Conservation (phyloP, 108 stramenopile species). For the Halocafeteria seosinensis region DNA sequence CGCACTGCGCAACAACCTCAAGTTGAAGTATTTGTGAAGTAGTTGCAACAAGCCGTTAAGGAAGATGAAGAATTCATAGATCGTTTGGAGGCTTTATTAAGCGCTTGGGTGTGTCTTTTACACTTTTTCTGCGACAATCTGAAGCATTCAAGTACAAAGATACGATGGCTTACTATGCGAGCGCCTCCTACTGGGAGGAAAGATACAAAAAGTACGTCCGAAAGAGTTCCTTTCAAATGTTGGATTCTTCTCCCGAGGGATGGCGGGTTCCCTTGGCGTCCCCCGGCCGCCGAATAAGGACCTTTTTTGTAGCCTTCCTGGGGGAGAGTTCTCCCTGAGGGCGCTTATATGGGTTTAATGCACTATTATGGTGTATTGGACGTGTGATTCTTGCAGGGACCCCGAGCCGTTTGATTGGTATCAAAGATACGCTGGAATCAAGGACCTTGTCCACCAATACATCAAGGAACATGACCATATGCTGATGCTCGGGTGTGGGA, state of each 20-base stretch:
- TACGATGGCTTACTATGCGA: not conserved
- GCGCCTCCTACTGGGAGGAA: not conserved
- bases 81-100: no score
- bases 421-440: conserved; percentile 35
- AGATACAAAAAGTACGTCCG: conserved; percentile 29
- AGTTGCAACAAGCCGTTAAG: no score
- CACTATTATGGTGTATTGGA: not conserved
- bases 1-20: no score
- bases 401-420: conserved; percentile 59
- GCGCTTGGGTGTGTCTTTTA: no score
- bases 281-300: not conserved
- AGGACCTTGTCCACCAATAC: conserved; percentile 22
- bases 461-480: not conserved
- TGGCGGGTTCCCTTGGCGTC: not conserved
- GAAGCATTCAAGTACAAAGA: no score
- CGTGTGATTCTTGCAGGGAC: conserved; percentile 21
- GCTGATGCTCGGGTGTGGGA: not conserved
- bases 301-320: not conserved
- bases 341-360: not conserved
- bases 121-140: no score
- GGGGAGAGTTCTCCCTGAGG: not conserved
- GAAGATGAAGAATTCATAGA: no score
- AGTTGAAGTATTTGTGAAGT: no score
- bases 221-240: not conserved
- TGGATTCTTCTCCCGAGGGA: not conserved